These are phyloP conservation scores for Auriscalpium microsporum DNA, from an alignment of 768 basidiomycete genomes.

Conservation along the genomic window DNA sequence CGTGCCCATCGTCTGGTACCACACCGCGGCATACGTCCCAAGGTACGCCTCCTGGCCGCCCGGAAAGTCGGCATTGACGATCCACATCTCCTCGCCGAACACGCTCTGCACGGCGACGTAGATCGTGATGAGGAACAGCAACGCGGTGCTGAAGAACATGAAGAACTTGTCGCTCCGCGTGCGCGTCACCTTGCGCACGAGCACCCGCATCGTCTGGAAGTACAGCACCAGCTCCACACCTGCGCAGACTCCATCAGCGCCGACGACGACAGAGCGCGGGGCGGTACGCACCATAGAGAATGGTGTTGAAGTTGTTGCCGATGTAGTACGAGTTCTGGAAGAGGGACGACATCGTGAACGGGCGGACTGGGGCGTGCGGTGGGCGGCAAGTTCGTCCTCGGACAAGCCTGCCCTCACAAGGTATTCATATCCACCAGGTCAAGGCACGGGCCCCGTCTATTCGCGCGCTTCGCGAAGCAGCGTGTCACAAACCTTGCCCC, in stretches of 20 bases:
- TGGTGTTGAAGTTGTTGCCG: slow-evolving; percentile 9
- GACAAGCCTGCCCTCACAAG: no score
- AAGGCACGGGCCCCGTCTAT: no score
- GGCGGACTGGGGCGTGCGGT: neutral
- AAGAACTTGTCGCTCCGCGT: slow-evolving; percentile 12
- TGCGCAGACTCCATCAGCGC: neutral
- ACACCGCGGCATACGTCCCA: slow-evolving; percentile 9
- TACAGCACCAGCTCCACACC: slow-evolving; percentile 22
- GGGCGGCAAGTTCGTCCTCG: no score
- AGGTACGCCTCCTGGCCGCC: slow-evolving; percentile 29
- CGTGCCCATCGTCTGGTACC: neutral
- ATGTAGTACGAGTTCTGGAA: slow-evolving; percentile 15
- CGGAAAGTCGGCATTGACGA: slow-evolving; percentile 21
- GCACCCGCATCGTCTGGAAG: slow-evolving; percentile 16
- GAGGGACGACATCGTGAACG: slow-evolving; percentile 5
- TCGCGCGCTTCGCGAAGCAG: no score
- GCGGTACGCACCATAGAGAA: slow-evolving; percentile 7
- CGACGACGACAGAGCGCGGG: neutral
- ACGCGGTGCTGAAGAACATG: slow-evolving; percentile 17
- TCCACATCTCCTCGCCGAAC: slow-evolving; percentile 31
- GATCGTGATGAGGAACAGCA: slow-evolving; percentile 26
- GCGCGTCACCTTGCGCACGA: slow-evolving; percentile 5
- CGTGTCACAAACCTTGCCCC: no score
- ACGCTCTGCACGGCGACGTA: slow-evolving; percentile 22
- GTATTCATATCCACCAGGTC: no score